Evolutionary conservation across 176 grass and related monocot species (phyloP).

Genomic region (Oryza rufipogon): DNA sequence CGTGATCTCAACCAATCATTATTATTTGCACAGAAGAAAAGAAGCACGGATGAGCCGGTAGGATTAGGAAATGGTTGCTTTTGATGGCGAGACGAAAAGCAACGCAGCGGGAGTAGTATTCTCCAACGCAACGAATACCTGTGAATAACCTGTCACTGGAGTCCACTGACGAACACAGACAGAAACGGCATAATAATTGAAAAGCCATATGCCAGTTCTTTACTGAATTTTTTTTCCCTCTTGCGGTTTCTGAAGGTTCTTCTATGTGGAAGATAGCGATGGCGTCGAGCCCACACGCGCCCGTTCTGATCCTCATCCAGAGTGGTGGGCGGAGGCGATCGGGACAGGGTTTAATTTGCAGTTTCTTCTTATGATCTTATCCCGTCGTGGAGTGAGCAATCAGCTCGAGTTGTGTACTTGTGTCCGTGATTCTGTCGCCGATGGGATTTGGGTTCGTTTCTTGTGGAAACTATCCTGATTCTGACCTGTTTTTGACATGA

Average conservation of each 20-base stretch:
- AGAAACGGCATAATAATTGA: background rate
- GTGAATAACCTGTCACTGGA: background rate
- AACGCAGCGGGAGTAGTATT: background rate
- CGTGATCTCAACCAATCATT: background rate
- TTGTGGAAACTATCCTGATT: background rate
- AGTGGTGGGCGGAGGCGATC: background rate
- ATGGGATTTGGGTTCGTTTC: background rate
- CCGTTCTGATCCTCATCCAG: background rate
- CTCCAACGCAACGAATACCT: background rate
- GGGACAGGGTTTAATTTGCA: background rate
- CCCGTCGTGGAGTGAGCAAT: background rate
- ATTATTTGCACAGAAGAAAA: background rate
- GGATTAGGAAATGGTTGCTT: background rate
- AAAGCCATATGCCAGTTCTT: background rate
- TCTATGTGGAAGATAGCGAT: conserved; percentile 10
- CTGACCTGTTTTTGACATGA: background rate
- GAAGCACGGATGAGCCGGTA: background rate
- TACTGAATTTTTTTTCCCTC: background rate
- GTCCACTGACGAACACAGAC: background rate
- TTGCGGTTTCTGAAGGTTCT: background rate
- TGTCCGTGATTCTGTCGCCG: background rate
- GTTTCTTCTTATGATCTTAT: background rate
- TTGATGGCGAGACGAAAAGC: conserved; percentile 5
- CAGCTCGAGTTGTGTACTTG: background rate
- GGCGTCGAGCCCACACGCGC: background rate